A percentile compares a stretch with the other conserved stretches of the same genome.
Conservation (phyloP, 371 early-diverging fungal genomes). For the Mortierella sp. region DNA sequence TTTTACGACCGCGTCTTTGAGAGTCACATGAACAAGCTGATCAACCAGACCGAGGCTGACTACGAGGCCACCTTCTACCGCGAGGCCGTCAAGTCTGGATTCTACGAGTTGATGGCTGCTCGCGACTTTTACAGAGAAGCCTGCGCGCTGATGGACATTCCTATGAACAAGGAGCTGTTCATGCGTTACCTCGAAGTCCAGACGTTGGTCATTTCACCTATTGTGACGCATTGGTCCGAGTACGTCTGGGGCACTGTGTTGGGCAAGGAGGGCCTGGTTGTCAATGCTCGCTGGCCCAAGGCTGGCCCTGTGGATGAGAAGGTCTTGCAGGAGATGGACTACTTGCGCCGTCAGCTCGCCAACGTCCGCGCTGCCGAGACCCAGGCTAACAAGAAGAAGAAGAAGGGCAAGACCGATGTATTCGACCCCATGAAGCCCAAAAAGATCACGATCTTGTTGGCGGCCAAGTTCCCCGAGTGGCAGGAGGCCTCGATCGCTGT, state of each 20-base stretch:
- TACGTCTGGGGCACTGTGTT: conserved; percentile 87
- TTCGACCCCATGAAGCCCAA: conserved; percentile 79
- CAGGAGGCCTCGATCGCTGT: conserved; percentile 85
- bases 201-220: conserved; percentile 87
- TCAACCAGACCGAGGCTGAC: conserved; percentile 77
- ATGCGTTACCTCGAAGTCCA: conserved; percentile 86
- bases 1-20: conserved; percentile 92
- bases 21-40: conserved; percentile 87
- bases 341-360: conserved; percentile 83
- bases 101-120: conserved; percentile 93
- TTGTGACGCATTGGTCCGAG: conserved; percentile 96
- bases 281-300: conserved; percentile 83
- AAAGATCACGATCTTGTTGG: conserved; percentile 82
- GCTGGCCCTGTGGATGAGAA: conserved; percentile 71
- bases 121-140: conserved; percentile 93
- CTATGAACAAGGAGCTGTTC: conserved; percentile 91
- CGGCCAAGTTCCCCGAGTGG: conserved; percentile 93
- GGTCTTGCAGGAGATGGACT: conserved; percentile 83
- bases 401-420: conserved; percentile 76
- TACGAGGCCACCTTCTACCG: conserved; percentile 92
- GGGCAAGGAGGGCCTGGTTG: conserved; percentile 80
- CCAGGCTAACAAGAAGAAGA: conserved; percentile 82
- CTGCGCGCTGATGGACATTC: conserved; percentile 73
- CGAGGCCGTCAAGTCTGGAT: conserved; percentile 96
- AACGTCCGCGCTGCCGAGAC: conserved; percentile 88